A percentile compares a stretch with the other conserved stretches of the same genome.
These are phyloP conservation scores for Pseudomassariella vexata DNA, from an alignment of 2,329 filamentous ascomycete species.

Conservation along the genomic window DNA sequence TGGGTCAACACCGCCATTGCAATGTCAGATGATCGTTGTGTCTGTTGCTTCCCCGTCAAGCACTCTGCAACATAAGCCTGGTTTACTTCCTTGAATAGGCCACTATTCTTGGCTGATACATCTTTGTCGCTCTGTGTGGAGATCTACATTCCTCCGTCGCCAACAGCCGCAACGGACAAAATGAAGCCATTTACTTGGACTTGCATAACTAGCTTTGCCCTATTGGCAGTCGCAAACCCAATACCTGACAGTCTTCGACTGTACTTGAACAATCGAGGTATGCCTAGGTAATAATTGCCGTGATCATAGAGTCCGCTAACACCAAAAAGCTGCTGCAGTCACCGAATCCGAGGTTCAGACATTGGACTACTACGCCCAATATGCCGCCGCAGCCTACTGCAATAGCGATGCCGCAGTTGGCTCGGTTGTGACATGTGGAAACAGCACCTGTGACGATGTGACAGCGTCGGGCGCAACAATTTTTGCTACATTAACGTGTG, in stretches of 20 bases:
- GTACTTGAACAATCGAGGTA: slow-evolving; percentile 28
- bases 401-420: slow-evolving; percentile 37
- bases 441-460: slow-evolving; percentile 37
- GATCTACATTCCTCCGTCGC: no score
- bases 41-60: no score
- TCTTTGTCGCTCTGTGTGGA: no score
- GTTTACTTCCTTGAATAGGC: no score
- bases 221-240: slow-evolving; percentile 16
- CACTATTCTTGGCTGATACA: no score
- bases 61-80: no score
- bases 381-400: slow-evolving; percentile 48
- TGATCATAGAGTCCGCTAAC: neutral
- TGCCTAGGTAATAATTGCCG: neutral
- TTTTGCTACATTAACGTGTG: slow-evolving; percentile 34
- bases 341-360: slow-evolving; percentile 26
- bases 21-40: no score
- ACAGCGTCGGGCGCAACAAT: slow-evolving; percentile 36
- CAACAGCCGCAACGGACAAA: slow-evolving; percentile 6
- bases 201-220: slow-evolving; percentile 18
- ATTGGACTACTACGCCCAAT: slow-evolving; percentile 45
- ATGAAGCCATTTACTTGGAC: slow-evolving; percentile 22
- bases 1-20: no score
- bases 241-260: slow-evolving; percentile 9
- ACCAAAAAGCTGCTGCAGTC: slow-evolving; percentile 1
- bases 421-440: slow-evolving; percentile 34